A percentile compares a stretch with the other conserved stretches of the same genome.
These are phyloP conservation scores for Geranium rotundifolium DNA, from an alignment of 345 rosid species.

Conservation along the genomic window DNA sequence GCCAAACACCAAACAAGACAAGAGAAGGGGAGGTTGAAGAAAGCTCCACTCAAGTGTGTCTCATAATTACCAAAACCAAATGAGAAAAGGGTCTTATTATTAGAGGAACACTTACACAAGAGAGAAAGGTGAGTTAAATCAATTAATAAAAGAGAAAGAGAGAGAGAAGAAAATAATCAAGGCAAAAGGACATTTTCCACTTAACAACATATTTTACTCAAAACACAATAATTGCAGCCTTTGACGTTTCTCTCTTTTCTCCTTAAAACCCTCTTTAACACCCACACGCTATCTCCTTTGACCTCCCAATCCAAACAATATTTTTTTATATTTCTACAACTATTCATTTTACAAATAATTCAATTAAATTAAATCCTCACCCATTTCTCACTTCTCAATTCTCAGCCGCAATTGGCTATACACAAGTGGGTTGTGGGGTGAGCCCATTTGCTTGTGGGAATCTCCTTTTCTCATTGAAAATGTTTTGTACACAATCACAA, in stretches of 20 bases:
- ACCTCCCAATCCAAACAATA: constrained; percentile 8
- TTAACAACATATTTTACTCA: constrained; percentile 23
- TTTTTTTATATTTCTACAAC: background rate
- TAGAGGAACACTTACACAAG: background rate
- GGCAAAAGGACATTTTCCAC: constrained; percentile 21
- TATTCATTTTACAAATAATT: no score
- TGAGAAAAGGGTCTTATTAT: background rate
- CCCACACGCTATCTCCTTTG: constrained; percentile 56
- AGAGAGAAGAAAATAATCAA: constrained; percentile 9
- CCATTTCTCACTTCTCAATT: background rate
- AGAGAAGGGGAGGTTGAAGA: background rate
- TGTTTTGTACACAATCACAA: no score
- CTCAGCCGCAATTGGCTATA: background rate
- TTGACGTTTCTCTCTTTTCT: constrained; percentile 40
- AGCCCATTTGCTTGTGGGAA: no score
- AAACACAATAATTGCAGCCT: constrained; percentile 51
- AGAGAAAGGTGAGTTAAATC: background rate
- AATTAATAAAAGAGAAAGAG: background rate
- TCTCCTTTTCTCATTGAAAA: no score
- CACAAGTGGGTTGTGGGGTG: background rate
- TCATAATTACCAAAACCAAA: background rate
- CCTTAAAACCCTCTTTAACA: constrained; percentile 32
- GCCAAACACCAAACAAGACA: constrained; percentile 1
- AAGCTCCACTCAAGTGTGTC: background rate
- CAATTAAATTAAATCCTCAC: background rate